Evolutionary conservation across 768 basidiomycete genomes (phyloP), one percentile per base, ranked within the genome.

Genomic region (Panaeolus cyanescens): DNA sequence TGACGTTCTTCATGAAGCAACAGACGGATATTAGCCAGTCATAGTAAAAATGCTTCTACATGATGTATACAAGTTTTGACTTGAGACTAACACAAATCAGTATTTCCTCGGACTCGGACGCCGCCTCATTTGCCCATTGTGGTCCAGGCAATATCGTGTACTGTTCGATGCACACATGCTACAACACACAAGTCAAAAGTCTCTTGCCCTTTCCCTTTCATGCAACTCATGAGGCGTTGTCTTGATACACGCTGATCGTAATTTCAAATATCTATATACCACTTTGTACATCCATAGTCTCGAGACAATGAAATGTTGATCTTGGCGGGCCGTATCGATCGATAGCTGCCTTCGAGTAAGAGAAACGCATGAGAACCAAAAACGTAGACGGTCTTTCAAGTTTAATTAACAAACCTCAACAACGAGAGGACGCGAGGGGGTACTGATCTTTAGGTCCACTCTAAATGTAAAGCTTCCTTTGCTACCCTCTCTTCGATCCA

Each of bases 301-400:
- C 45, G 45, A 50, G 45, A 50, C 45, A 50, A 50, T 50, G 45
- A 50, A 42, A 50, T n/a, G 22, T 50, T 50, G 45, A 50, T 50
- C 45, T 50, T 50, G 45, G 45, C 22, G 45, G 25, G 10, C 30
- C 30, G 13, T 28, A 50, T 50, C 25, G 45, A 50, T 50, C 45
- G 45, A 50, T 50, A 50, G 25, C 25, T 30, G 45, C 8, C 10
- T 50, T 28, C 5, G 22, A 50, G 45, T 50, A 4, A 12, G 45
- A 50, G 45, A 50, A 15, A 50, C 12, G 25, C 22, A 28, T 28
- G 25, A 50, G 45, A 50, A 28, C 45, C 45, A 50, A 28, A 28
- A 50, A 15, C 25, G 12, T 50, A 22, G 25, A 50, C 45, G 25
- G 45, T 28, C 45, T 50, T 50, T 50, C 45, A 50, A 50, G 25